Base-by-base conservation (phyloP, 1,284 basidiomycete genomes). In the Coniferiporia weirii region DNA sequence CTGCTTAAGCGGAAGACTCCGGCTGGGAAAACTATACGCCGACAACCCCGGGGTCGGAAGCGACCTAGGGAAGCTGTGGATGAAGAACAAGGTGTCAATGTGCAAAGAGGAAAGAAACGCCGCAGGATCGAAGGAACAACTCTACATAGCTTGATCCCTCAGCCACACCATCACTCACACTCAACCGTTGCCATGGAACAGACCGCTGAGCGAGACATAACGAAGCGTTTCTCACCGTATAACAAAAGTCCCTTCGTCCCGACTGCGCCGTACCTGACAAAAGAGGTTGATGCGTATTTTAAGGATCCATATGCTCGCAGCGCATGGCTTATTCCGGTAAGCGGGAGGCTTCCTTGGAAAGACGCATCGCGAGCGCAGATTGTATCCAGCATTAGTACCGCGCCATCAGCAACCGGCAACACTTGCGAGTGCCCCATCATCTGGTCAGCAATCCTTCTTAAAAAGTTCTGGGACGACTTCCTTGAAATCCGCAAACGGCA, bases 291-390 rank as follows among this genome's bases (percentile, higher is more conserved):
- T 58, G 68, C 56, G 7, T 64, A 64, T 61, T 69, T 68, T 4
- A 55, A 54, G 20, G 68, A 69, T 19, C 69, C 67, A 15, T 79
- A 72, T 65, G 66, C 73, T 52, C 77, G 83, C 52, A 71, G 71
- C 52, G 77, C 80, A 2, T 88, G 85, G 85, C 66, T 87, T n/a
- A 73, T 88, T 43, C 85, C 85, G 38, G 67, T 87, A 6, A 79
- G 83, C 10, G 85, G 85, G 9, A 67, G 51, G 10, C 66, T 80
- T 35, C 81, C 81, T 9, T 87, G 82, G 80, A 66, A 71, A 5
- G 70, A 68, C 19, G 77, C 76, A 47, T 78, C 83, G 1, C 61
- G 71, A 17, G 84, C 78, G 4, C 68, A 69, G 3, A 58, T 84
- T 15, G 64, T 78, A 32, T 70, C 73, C 22, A 64, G 66, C 47